Evolutionary conservation across 2,329 filamentous ascomycete genomes (phyloP), one percentile per base, ranked within the genome.

Genomic region (Clonostachys chloroleuca): DNA sequence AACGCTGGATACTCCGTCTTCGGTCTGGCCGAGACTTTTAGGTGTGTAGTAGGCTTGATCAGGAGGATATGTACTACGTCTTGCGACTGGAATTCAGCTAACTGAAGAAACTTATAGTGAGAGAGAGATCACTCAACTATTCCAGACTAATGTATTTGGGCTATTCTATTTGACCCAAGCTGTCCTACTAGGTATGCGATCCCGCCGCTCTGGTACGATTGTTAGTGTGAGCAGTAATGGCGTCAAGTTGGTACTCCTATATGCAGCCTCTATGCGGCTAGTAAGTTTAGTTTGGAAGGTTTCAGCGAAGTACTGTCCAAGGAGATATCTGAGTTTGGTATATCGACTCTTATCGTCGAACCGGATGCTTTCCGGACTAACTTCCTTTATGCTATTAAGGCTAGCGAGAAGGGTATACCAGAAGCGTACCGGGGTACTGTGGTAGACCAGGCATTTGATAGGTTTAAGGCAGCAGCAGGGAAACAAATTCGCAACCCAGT

Each of bases 321-420:
- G 5, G 75, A 79, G 53, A 60, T 74, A 2, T 66, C 60, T 10
- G 65, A 68, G 3, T 66, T 76, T 13, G 66, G 65, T 12, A 71
- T 79, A 46, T 45, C 58, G 13, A 69, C 70, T 12, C 64, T 70
- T 5, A 60, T 73, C 12, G 61, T 78, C 18, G 74, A 78, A 53
- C 74, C 72, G 1, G 75, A 75, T 4, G 69, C 67, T 36, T 79
- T 77, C 51, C 64, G 74, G 3, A 78, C 75, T 12, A 68, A 69
- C 17, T 70, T 77, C 46, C 57, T 76, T 16, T 47, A 49, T 40
- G 56, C 57, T 44, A 59, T 53, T 33, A 24, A 52, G 5, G 52
- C 52, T 34, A 59, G 49, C 43, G 50, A 56, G 8, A 30, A 30
- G 2, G 24, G 24, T 4, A 30, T 30, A 30, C 24, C 24, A 30